Base-by-base conservation (phyloP, 2,329 filamentous ascomycete genomes). In the Aureobasidium vineae region DNA sequence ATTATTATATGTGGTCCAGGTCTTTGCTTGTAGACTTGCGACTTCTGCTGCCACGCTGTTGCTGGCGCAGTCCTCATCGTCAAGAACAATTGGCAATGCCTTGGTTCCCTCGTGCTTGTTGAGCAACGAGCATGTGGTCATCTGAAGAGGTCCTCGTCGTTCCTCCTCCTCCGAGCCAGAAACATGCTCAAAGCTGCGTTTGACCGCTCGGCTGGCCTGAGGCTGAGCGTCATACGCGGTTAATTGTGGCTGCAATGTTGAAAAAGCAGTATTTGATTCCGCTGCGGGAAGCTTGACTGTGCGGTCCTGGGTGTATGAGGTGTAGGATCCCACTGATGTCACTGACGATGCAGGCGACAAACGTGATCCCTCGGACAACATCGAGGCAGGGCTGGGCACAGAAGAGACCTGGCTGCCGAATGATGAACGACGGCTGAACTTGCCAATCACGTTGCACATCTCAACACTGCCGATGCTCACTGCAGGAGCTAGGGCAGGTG, bases 321-420 rank as follows among this genome's bases (percentile, higher is more conserved):
- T 76, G 68, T 74, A 75, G 69, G 81, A 83, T 56, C 81, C 82
- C 70, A 82, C 76, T 56, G 82, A 84, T 63, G 81, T 83, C 70
- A 83, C 85, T 64, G 82, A 84, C 11, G 83, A 84, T 38, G 83
- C 80, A 69, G 82, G 81, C 45, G 82, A 84, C 66, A 84, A 84
- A 68, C 85, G 78, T 16, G 81, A 81, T 41, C 80, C 80, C 73
- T 88, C 86, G 33, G 85, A 87, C 41, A 87, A 76, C 82, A 87
- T 85, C 40, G 86, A 88, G 69, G 87, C 85, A n/a, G 86, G 86
- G 50, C 82, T 85, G 10, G 81, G 84, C 23, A 76, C 76, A 52
- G 81, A 84, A 4, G 84, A 86, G 31, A 80, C 79, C 26, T 83
- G 82, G 65, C 79, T 83, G 73, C 81, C 72, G 75, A 79, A 76